Conservation (phyloP, 345 rosid genomes). For the Clarkia xantiana region DNA sequence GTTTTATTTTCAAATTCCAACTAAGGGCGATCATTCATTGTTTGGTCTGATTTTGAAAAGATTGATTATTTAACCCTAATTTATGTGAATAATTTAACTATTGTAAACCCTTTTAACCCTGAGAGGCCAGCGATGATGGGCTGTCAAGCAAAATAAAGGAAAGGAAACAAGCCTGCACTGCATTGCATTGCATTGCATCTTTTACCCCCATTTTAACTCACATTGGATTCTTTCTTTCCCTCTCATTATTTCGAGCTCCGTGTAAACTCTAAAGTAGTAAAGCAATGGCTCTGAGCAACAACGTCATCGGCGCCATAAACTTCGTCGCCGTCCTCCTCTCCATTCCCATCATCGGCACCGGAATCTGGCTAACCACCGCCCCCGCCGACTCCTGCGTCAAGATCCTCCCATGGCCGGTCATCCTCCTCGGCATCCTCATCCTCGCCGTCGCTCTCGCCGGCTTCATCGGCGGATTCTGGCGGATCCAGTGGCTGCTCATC, state of each 20-base stretch:
- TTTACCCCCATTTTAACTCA: too few species aligned
- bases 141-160: too few species aligned
- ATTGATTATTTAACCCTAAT: too few species aligned
- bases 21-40: too few species aligned
- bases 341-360: conserved; percentile 68
- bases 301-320: conserved; percentile 75
- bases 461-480: conserved; percentile 78
- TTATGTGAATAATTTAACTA: too few species aligned
- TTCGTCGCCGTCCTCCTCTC: conserved; percentile 78
- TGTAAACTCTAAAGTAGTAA: conserved; percentile 1
- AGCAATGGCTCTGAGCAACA: conserved; percentile 65
- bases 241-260: not conserved
- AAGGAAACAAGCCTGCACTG: too few species aligned
- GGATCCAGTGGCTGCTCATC: conserved; percentile 67
- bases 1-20: too few species aligned
- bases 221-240: too few species aligned
- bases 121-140: too few species aligned
- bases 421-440: conserved; percentile 58
- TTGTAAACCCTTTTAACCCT: too few species aligned
- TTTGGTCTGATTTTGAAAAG: too few species aligned
- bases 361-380: conserved; percentile 71
- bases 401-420: conserved; percentile 86
- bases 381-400: conserved; percentile 76
- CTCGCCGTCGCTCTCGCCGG: conserved; percentile 57
- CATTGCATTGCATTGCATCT: too few species aligned